Percentiles rank a stretch among this genome's conserved stretches.
phyloP scores from a whole-genome alignment of 2,329 filamentous ascomycete genomes.

The Claviceps fusiformis region DNA sequence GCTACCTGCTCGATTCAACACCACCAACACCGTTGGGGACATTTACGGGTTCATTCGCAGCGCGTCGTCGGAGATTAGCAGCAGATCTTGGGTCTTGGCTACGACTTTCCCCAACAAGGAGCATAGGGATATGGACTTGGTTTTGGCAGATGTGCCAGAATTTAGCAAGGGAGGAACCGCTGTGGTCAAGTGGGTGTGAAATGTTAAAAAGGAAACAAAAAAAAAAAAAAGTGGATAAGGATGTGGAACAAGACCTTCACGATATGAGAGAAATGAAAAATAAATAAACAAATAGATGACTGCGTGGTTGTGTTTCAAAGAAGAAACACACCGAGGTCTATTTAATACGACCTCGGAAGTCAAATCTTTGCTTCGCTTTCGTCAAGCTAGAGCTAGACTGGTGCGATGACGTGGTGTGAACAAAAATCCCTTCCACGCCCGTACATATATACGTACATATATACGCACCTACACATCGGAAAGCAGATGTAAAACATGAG shows the following conservation, averaged over 20 bases:
- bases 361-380: background rate
- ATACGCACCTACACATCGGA: background rate
- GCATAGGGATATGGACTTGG: constrained; percentile 50
- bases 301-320: background rate
- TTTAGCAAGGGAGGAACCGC: constrained; percentile 54
- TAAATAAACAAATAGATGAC: background rate
- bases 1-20: constrained; percentile 70
- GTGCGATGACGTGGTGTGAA: background rate
- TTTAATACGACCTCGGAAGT: background rate
- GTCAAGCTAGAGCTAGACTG: background rate
- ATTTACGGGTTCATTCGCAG: constrained; percentile 61
- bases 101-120: constrained; percentile 79
- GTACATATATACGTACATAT: background rate
- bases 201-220: background rate
- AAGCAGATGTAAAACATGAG: background rate
- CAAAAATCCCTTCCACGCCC: background rate
- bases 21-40: constrained; percentile 61
- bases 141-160: constrained; percentile 46
- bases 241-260: background rate
- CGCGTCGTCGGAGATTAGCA: constrained; percentile 42
- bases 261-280: background rate
- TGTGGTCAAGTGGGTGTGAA: constrained; percentile 44
- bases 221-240: background rate
- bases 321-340: background rate
- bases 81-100: constrained; percentile 58